Conservation (phyloP, 73 alveolate genomes). For the Uronychia binucleata region DNA sequence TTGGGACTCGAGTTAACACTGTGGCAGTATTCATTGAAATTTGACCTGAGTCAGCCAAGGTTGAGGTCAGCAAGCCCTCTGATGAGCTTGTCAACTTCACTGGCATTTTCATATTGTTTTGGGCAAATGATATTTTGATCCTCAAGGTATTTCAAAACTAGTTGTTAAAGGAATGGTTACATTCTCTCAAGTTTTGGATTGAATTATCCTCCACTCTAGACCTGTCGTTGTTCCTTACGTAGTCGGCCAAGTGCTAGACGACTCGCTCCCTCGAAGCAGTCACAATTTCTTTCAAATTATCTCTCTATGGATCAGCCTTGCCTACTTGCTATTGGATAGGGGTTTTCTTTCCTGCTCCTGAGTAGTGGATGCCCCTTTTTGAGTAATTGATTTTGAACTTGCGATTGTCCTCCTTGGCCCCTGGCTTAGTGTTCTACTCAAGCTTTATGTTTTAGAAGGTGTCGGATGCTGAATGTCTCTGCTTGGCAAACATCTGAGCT, state of each 20-base stretch:
- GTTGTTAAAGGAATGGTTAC: background rate
- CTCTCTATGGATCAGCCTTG: background rate
- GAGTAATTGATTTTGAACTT: background rate
- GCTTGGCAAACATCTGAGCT: background rate
- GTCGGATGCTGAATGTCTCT: background rate
- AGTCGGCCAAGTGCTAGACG: background rate
- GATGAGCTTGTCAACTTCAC: background rate
- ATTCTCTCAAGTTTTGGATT: background rate
- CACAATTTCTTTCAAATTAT: background rate
- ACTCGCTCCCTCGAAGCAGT: background rate
- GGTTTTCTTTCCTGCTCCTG: background rate
- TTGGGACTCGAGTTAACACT: background rate
- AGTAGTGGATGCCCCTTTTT: background rate
- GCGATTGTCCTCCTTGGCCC: background rate
- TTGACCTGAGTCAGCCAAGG: background rate
- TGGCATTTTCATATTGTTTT: background rate
- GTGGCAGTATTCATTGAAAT: background rate
- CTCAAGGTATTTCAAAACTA: background rate
- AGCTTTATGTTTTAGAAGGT: background rate
- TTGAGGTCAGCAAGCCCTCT: background rate
- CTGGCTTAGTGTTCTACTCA: background rate
- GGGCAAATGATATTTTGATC: background rate
- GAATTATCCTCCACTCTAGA: background rate
- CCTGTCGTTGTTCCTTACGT: background rate
- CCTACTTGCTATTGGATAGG: background rate